phyloP scores from a whole-genome alignment of 2,329 filamentous ascomycete species.

The Penicillium sp. region DNA sequence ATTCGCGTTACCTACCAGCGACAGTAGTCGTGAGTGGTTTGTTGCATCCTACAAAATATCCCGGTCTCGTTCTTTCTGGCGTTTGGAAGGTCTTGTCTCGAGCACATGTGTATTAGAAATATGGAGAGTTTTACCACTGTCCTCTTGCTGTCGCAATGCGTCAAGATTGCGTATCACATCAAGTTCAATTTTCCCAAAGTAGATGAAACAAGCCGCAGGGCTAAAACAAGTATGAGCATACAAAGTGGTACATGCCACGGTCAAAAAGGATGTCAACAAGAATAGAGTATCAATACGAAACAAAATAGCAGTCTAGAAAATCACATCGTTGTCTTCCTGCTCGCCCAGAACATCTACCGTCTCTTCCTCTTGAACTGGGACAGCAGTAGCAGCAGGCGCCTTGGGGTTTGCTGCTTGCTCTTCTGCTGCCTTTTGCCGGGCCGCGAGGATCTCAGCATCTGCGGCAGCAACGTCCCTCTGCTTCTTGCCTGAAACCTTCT shows the following conservation, averaged over 20 bases:
- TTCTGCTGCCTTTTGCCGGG: constrained; percentile 27
- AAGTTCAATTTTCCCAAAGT: constrained; percentile 9
- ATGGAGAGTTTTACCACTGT: constrained; percentile 7
- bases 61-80: constrained; percentile 22
- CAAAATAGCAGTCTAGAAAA: constrained; percentile 58
- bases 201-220: constrained; percentile 1
- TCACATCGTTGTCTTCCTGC: constrained; percentile 78
- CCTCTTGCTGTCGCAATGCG: background rate
- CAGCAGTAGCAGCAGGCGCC: constrained; percentile 36
- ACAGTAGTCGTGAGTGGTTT: constrained; percentile 46
- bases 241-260: constrained; percentile 12
- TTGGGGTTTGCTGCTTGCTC: constrained; percentile 56
- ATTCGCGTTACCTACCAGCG: constrained; percentile 97
- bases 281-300: constrained; percentile 20
- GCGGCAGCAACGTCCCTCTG: constrained; percentile 69
- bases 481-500: constrained; percentile 89
- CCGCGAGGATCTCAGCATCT: constrained; percentile 70
- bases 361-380: constrained; percentile 39
- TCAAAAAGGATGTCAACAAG: constrained; percentile 5
- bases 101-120: constrained; percentile 13
- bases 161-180: constrained; percentile 4
- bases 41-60: constrained; percentile 15
- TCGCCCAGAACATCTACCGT: constrained; percentile 68
- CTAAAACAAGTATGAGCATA: constrained; percentile 4
- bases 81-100: constrained; percentile 27